Conservation (phyloP, 2,329 filamentous ascomycete species). For the Fusarium tuaranense region DNA sequence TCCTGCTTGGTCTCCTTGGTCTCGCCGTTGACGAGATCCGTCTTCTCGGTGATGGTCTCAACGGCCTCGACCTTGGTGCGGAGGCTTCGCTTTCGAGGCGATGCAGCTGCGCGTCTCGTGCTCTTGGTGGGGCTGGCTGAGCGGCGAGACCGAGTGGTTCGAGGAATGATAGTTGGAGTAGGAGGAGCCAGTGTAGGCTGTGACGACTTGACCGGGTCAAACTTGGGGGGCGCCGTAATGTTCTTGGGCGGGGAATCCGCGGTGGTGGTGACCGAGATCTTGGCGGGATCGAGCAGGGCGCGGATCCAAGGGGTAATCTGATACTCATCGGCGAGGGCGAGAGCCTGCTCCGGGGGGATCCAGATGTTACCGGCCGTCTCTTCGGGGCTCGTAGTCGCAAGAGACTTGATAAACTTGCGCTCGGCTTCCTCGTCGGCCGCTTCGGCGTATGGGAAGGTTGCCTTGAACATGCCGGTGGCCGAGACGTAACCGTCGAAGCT, state of each 20-base stretch:
- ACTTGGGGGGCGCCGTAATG: conserved; percentile 86
- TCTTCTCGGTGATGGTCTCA: conserved; percentile 45
- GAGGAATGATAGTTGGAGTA: conserved; percentile 58
- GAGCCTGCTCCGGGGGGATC: conserved; percentile 86
- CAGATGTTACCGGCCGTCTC: conserved; percentile 98
- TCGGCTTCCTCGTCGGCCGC: conserved; percentile 79
- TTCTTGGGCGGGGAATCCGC: conserved; percentile 77
- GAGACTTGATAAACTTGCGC: conserved; percentile 86
- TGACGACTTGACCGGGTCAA: conserved; percentile 64
- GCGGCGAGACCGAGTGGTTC: conserved; percentile 63
- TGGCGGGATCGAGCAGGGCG: conserved; percentile 89
- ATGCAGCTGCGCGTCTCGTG: conserved; percentile 59
- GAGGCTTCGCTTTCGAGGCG: conserved; percentile 66
- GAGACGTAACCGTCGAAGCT: conserved; percentile 88
- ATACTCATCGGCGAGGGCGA: conserved; percentile 89
- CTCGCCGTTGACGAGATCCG: conserved; percentile 48
- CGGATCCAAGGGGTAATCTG: conserved; percentile 87
- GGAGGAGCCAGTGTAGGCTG: conserved; percentile 61
- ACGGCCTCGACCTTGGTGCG: conserved; percentile 57
- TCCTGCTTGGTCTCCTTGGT: conserved; percentile 46
- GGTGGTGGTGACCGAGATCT: conserved; percentile 72
- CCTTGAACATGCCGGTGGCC: conserved; percentile 93
- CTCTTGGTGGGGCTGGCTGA: conserved; percentile 69
- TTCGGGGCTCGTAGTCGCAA: conserved; percentile 84
- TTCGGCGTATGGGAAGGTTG: conserved; percentile 84